A percentile compares a stretch with the other conserved stretches of the same genome.
Evolutionary conservation across 1,139 yeast genomes (phyloP).

Genomic region (Zygosaccharomyces pseudobailii): DNA sequence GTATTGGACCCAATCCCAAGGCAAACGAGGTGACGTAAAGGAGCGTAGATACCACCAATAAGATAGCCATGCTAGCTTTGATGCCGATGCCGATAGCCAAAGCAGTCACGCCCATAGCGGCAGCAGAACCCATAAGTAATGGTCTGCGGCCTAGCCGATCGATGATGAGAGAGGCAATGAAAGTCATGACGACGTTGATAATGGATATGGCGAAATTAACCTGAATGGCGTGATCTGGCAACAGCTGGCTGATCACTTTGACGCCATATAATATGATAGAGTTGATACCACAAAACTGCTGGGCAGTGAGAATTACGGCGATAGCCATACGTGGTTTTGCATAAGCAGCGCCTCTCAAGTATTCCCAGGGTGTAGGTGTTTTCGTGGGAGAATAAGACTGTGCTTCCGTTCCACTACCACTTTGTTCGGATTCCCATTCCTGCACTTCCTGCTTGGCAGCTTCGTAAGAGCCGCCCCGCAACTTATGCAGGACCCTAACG

Average conservation of each 20-base stretch:
- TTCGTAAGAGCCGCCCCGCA: constrained; percentile 33
- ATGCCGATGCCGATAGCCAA: constrained; percentile 66
- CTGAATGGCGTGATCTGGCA: constrained; percentile 62
- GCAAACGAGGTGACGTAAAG: constrained; percentile 81
- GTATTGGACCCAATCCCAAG: constrained; percentile 90
- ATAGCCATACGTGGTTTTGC: constrained; percentile 59
- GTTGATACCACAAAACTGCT: constrained; percentile 90
- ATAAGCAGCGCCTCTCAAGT: constrained; percentile 49
- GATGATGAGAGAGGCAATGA: constrained; percentile 63
- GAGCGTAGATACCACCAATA: constrained; percentile 65
- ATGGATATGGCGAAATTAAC: constrained; percentile 73
- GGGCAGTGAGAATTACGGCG: constrained; percentile 73
- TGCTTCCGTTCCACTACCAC: constrained; percentile 12
- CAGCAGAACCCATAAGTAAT: constrained; percentile 57
- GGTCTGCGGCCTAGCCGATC: constrained; percentile 77
- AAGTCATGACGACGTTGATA: constrained; percentile 69
- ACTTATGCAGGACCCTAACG: constrained; percentile 30
- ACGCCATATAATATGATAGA: constrained; percentile 92
- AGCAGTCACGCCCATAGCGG: constrained; percentile 66
- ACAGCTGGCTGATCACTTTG: constrained; percentile 58
- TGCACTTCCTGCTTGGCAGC: constrained; percentile 33
- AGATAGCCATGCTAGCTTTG: constrained; percentile 41
- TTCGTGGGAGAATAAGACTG: constrained; percentile 4
- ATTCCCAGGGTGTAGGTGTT: constrained; percentile 35
- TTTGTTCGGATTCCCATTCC: constrained; percentile 27